Base-by-base conservation (phyloP, 192 early-diverging fungal species). In the Borealophlyctis nickersoniae region DNA sequence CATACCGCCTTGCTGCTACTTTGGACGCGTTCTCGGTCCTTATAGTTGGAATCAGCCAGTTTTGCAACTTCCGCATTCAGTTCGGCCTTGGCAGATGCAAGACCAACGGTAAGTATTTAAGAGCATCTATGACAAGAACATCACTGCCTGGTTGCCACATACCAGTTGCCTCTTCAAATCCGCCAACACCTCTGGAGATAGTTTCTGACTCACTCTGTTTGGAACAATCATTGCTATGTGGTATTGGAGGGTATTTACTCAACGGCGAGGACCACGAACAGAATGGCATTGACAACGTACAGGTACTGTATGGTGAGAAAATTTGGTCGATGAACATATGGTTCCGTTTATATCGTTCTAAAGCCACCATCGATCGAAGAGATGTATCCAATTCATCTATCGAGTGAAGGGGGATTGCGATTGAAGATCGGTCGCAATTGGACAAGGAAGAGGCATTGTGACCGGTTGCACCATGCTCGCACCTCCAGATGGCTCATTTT, bases 261-360 rank as follows among this genome's bases (percentile, higher is more conserved):
- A 28, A 23, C 27, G 7, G 29, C 14, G 53, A 23, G 53, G 13
- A 55, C 14, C 1, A 0, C 19, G 26, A 0, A 1, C n/a, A 28
- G 1, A 36, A 53, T 27, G 5, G 55, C 16, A 49, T 22, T 16
- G 5, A 5, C 26, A 60, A 22, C 28, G 59, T 45, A 59, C 56
- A 56, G 32, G 49, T 57, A 31, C 33, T 60, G 27, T 67, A 36
- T 2, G 78, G 74, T 34, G 73, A 73, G 35, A 80, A 72, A 28
- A 80, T 70, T 60, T 63, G 64, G 54, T 80, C 72, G 24, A 80
- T 68, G 60, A 72, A 72, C 19, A 72, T 62, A 59, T 74, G 72
- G 39, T 80, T 80, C 14, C 78, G 60, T 39, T 77, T 80, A 67
- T 75, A 80, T 49, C 78, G 54, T 28, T 77, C 73, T 24, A 80